Base-by-base conservation (phyloP, 1,284 basidiomycete genomes). In the Volvariella surrecta region DNA sequence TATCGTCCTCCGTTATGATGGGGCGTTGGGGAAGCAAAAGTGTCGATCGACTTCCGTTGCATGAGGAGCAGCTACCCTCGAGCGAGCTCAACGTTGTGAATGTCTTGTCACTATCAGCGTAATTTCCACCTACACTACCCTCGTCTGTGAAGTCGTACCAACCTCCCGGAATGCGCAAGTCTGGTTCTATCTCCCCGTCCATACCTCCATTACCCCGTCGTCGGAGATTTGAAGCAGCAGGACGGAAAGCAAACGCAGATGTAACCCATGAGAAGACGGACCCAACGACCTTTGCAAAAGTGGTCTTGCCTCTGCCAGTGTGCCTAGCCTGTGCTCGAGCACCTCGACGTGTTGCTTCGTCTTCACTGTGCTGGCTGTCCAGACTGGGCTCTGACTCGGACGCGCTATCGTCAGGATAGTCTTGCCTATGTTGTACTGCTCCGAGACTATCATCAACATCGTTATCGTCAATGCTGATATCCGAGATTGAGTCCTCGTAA, bases 1-100 rank as follows among this genome's bases (percentile, higher is more conserved):
- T 15, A 37, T 15, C 13, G 1, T 43, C 35, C n/a, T 35, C 7
- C 8, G 19, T 38, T 39, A 44, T 13, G 2, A 49, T 45, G 45
- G 54, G 21, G 24, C 46, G 43, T 15, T n/a, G 4, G 15, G 13
- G 8, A n/a, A 16, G 34, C 52, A 52, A 40, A 46, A 58, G 11
- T 47, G 49, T 22, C 54, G 54, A 60, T 42, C 62, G 62, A 22
- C 63, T 64, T 54, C 60, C 66, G 31, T 57, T 59, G 1, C 59
- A 58, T 9, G 59, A 52, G 1, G 32, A 48, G 18, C 57, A 55
- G 34, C 8, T 15, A 1, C 55, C 58, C 3, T 65, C 61, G 0
- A 76, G 50, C 2, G 73, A 70, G 44, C 74, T 76, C 32, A 77
- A 39, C 0, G 70, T 73, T n/a, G 74, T 68, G 48, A 71, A 67